Base-by-base conservation (phyloP, 345 rosid genomes). In the Aquilaria malaccensis region DNA sequence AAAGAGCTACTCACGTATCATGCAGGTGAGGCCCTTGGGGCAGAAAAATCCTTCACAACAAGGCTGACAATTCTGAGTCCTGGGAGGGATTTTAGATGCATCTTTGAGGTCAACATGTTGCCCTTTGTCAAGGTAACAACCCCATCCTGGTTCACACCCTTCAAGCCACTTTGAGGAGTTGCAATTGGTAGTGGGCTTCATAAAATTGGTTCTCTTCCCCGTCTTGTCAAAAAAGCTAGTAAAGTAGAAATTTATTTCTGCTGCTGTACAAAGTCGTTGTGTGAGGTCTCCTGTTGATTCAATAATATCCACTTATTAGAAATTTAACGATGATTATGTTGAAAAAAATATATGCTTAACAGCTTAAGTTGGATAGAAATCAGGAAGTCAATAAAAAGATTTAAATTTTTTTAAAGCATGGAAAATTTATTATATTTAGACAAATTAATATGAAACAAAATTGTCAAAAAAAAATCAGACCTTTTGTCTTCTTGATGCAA, bases 31-130 rank as follows among this genome's bases (percentile, higher is more conserved):
- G 55, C 96, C 95, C 57, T 72, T 84, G 47, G 98, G 96, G 75
- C 98, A 91, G 77, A 91, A 91, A 79, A 91, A 91, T n/a, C 98
- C 98, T 62, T 84, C 96, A 61, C 98, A 91, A 67, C 98, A 91
- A 71, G 94, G 95, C 72, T 81, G 81, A 64, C 98, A 91, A 61
- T 81, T 76, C 22, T 43, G 68, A 50, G 77, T 83, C 76, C 96
- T 80, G 14, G 65, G 65, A 56, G 98, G 94, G 56, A 91, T 72
- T 52, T 55, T 56, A 55, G 73, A 79, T 0, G 50, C 61, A 74
- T 79, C 74, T 61, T 69, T 78, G 9, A 88, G 67, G 48, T 83
- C 91, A 58, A 76, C 65, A 2, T 45, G 69, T 63, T 74, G 61
- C 29, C 65, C 66, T 52, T 60, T 59, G n/a, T 70, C 72, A 9